phyloP scores from a whole-genome alignment of 345 rosid species.

The Salix purpurea region DNA sequence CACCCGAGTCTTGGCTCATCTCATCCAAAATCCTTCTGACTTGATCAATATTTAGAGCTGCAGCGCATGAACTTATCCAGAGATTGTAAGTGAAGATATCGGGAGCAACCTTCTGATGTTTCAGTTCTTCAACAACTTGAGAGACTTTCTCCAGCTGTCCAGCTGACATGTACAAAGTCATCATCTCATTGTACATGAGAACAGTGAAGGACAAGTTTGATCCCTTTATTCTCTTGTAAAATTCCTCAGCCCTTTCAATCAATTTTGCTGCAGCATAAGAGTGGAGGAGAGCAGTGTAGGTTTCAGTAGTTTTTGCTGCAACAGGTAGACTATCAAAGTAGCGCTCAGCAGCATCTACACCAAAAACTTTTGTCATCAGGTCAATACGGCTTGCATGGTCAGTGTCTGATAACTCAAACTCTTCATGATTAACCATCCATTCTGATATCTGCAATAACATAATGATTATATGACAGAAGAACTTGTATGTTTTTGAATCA shows the following conservation, averaged over 20 bases:
- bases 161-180: slow-evolving; percentile 85
- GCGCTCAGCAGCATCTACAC: slow-evolving; percentile 83
- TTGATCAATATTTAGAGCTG: slow-evolving; percentile 48
- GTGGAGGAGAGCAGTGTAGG: slow-evolving; percentile 91
- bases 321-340: slow-evolving; percentile 65
- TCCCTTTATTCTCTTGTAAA: slow-evolving; percentile 54
- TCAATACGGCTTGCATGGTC: slow-evolving; percentile 73
- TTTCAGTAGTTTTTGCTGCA: slow-evolving; percentile 58
- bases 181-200: slow-evolving; percentile 80
- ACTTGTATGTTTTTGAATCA: neutral
- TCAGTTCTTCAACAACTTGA: slow-evolving; percentile 50
- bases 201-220: slow-evolving; percentile 49
- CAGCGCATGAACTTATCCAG: slow-evolving; percentile 89
- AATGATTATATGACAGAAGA: slow-evolving; percentile 13
- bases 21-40: slow-evolving; percentile 61
- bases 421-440: slow-evolving; percentile 69
- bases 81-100: slow-evolving; percentile 87
- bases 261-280: slow-evolving; percentile 60
- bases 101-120: slow-evolving; percentile 47
- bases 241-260: slow-evolving; percentile 57
- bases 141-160: slow-evolving; percentile 77
- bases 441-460: slow-evolving; percentile 59
- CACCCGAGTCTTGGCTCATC: slow-evolving; percentile 49
- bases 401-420: slow-evolving; percentile 49
- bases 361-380: slow-evolving; percentile 81